Evolutionary conservation across 2,329 filamentous ascomycete species (phyloP).

Genomic region (Fusarium agapanthi): DNA sequence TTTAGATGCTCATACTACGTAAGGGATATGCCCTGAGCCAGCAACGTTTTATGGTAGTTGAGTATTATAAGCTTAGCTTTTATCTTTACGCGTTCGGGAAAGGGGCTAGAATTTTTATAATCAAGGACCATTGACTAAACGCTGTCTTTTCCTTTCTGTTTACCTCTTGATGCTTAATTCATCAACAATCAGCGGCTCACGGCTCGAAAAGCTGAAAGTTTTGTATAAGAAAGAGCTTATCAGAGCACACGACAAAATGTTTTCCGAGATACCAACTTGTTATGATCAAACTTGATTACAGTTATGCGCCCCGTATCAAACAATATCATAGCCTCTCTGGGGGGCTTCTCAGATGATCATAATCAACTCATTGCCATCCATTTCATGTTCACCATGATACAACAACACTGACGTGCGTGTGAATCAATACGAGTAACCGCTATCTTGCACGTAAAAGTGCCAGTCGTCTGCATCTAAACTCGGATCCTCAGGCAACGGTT

Average conservation of each 20-base stretch:
- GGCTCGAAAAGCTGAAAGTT: constrained; percentile 47
- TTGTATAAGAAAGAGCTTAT: constrained; percentile 48
- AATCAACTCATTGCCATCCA: constrained; percentile 55
- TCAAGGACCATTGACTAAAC: not conserved
- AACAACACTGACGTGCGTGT: constrained; percentile 49
- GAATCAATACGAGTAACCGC: constrained; percentile 48
- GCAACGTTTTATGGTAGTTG: not conserved
- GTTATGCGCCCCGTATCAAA: constrained; percentile 46
- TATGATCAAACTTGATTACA: constrained; percentile 50
- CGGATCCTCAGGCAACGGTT: constrained; percentile 48
- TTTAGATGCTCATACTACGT: not conserved
- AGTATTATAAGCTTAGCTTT: not conserved
- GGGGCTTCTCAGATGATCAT: constrained; percentile 46
- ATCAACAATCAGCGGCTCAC: constrained; percentile 48
- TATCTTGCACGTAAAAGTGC: constrained; percentile 51
- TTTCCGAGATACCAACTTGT: constrained; percentile 48
- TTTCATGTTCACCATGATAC: constrained; percentile 55
- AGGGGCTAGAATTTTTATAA: not conserved
- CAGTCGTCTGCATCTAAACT: constrained; percentile 49
- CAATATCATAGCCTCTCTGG: constrained; percentile 37
- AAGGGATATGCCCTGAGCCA: constrained; percentile 4
- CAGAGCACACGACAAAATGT: constrained; percentile 42
- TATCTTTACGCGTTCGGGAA: not conserved
- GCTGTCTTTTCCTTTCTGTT: not conserved
- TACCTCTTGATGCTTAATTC: constrained; percentile 5